Evolutionary conservation across 2,329 filamentous ascomycete species (phyloP).

Genomic region (Beauveria medogensis): DNA sequence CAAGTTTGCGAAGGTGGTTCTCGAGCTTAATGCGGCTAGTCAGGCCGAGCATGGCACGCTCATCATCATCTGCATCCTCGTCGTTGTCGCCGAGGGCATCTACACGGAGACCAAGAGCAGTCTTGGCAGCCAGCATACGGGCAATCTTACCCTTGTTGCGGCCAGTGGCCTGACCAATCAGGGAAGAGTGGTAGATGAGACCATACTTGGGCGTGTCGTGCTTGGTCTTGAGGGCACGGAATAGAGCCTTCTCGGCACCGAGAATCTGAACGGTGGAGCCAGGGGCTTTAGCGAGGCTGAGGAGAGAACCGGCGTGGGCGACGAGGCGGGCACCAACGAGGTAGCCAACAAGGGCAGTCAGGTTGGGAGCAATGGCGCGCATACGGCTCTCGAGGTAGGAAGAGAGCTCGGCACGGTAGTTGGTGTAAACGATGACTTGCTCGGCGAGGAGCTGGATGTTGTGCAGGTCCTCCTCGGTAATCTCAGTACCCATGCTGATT

Average conservation of each 20-base stretch:
- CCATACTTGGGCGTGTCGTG: constrained; percentile 98
- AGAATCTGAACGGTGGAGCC: constrained; percentile 96
- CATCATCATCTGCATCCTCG: constrained; percentile 75
- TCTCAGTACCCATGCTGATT: constrained; percentile 97
- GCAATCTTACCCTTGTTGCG: constrained; percentile 99
- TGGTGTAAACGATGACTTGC: constrained; percentile 85
- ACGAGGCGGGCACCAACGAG: constrained; percentile 92
- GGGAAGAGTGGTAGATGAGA: constrained; percentile 83
- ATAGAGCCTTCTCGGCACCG: constrained; percentile 96
- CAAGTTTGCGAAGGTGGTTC: constrained; percentile 66
- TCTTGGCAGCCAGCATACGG: constrained; percentile 89
- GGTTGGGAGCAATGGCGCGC: constrained; percentile 92
- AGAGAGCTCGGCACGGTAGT: constrained; percentile 81
- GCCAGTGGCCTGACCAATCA: constrained; percentile 93
- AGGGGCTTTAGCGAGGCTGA: constrained; percentile 90
- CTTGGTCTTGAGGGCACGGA: constrained; percentile 97
- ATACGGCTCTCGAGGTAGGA: constrained; percentile 88
- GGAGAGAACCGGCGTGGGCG: constrained; percentile 85
- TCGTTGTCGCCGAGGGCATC: constrained; percentile 60
- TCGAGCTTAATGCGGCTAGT: constrained; percentile 65
- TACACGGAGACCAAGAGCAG: constrained; percentile 84
- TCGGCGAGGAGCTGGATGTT: constrained; percentile 89
- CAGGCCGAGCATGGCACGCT: constrained; percentile 74
- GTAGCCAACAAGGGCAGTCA: constrained; percentile 87
- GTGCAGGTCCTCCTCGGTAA: constrained; percentile 82